Evolutionary conservation across 176 grass and related monocot genomes (phyloP), one percentile per base, ranked within the genome.

Genomic region (Zoysia pacifica): DNA sequence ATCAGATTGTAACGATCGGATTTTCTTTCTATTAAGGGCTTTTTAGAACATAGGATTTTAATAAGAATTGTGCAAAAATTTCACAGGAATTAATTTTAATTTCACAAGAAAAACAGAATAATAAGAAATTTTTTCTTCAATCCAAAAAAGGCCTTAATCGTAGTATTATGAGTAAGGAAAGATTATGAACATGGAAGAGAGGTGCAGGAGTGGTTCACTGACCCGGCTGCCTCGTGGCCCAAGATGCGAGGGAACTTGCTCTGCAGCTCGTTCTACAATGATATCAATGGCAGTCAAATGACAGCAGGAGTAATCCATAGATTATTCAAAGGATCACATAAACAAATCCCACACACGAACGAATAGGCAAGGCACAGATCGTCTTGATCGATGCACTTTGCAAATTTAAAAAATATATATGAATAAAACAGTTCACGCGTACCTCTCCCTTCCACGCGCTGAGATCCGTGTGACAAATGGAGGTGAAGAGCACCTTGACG

Each of bases 391-490:
- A 11, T 62, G 28, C 60, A 40, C 35, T 28, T 28, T 28, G 28
- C 28, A 28, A 28, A 49, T 48, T 18, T 19, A 49, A 12, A 5
- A 55, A 16, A 28, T 28, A 28, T 28, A 28, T 28, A 28, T 28
- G 28, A 28, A 28, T 28, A 28, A 28, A 28, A 28, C 28, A 28
- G 28, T 28, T 28, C 28, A 28, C 37, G 3, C 15, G 43, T 39
- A 97, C 94, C 89, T 97, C 89, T 73, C 96, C 92, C 65, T 93
- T 93, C 90, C 79, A 89, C 63, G 77, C 80, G 75, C 88, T 91
- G 79, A 99, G 88, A 61, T 99, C 96, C 1, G 90, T 95, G 82
- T 99, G 96, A 88, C 96, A 99, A 82, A 99, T 82, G 64, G 96
- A 93, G 55, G 92, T 91, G 81, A 86, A 91, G 86, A 95, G 74